Evolutionary conservation across 371 early-diverging fungal genomes (phyloP), one percentile per base, ranked within the genome.

Genomic region (Encephalitozoon hellem): DNA sequence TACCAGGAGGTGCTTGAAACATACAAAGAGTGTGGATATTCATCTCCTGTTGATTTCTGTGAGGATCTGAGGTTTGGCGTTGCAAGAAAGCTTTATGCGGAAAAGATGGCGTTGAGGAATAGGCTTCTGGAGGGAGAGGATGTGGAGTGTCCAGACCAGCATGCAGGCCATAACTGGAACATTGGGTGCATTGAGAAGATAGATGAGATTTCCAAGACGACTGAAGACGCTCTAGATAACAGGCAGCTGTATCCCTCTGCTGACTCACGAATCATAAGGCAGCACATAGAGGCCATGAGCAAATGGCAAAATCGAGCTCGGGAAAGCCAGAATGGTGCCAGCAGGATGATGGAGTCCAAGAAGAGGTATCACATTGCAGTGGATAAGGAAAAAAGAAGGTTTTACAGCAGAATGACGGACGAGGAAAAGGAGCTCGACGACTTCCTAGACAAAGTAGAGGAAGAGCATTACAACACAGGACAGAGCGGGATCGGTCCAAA

Each of bases 361-460:
- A 67, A 67, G 26, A 42, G 25, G 11, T 15, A 67, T 1, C 34
- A 28, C n/a, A 25, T 23, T 2, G 34, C 30, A 12, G 47, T 21
- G n/a, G 54, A 53, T 0, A 76, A 76, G 30, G 63, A 68, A 51
- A 69, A 59, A 15, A 76, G 64, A 39, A 63, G 69, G 34, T 59
- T 28, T 18, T 76, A 76, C 54, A 18, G 63, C 21, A 47, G 30
- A 26, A 76, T 76, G 76, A 39, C 38, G 15, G 70, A 68, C 11
- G 69, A 76, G 47, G 76, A 76, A 34, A 68, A 25, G n/a, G 59
- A 69, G 23, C 9, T 76, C 2, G 76, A 76, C 34, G 76, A 76
- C 51, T 76, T 64, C 47, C 23, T 76, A 30, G 76, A 76, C 49
- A 51, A 42, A 39, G 25, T 76, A 6, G 69, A 76, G 6, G 69